These are phyloP conservation scores for Trametes hirsuta DNA, from an alignment of 1,284 basidiomycete genomes.

Conservation along the genomic window DNA sequence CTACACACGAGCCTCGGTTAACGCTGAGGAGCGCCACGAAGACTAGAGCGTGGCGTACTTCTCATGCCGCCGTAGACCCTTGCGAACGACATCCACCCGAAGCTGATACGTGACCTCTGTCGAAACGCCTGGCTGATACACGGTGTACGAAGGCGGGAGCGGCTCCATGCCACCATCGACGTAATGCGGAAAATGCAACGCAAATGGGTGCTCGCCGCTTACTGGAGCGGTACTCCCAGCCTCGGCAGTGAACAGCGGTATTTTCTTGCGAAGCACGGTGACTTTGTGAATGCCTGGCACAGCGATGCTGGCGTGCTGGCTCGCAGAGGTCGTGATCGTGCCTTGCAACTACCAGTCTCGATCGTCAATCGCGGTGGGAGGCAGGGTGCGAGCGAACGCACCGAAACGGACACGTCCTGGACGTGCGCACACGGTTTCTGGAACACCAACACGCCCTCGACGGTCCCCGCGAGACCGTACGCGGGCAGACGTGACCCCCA, in stretches of 20 bases:
- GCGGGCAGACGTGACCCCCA: constrained; percentile 44
- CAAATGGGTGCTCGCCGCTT: constrained; percentile 40
- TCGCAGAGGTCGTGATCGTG: constrained; percentile 38
- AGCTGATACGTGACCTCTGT: constrained; percentile 44
- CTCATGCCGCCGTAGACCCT: constrained; percentile 44
- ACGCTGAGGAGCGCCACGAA: not conserved
- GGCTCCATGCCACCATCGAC: constrained; percentile 31
- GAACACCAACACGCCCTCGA: constrained; percentile 45
- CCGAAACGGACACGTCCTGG: constrained; percentile 41
- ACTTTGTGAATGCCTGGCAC: constrained; percentile 26
- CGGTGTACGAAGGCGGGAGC: constrained; percentile 46
- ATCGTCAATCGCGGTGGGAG: not conserved
- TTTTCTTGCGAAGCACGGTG: constrained; percentile 35
- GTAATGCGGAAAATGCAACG: constrained; percentile 42
- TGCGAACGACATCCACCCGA: constrained; percentile 45
- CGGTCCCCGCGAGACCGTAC: constrained; percentile 44
- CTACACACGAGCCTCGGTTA: constrained; percentile 11
- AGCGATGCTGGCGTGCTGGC: constrained; percentile 33
- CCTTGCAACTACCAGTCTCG: constrained; percentile 42
- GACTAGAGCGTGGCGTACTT: constrained; percentile 38
- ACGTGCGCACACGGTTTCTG: constrained; percentile 40
- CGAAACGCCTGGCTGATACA: constrained; percentile 41
- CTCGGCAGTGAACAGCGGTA: constrained; percentile 36
- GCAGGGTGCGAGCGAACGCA: constrained; percentile 23
- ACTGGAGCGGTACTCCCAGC: constrained; percentile 28